Conservation (phyloP, 1,284 basidiomycete genomes). For the Rhizoctonia solani region DNA sequence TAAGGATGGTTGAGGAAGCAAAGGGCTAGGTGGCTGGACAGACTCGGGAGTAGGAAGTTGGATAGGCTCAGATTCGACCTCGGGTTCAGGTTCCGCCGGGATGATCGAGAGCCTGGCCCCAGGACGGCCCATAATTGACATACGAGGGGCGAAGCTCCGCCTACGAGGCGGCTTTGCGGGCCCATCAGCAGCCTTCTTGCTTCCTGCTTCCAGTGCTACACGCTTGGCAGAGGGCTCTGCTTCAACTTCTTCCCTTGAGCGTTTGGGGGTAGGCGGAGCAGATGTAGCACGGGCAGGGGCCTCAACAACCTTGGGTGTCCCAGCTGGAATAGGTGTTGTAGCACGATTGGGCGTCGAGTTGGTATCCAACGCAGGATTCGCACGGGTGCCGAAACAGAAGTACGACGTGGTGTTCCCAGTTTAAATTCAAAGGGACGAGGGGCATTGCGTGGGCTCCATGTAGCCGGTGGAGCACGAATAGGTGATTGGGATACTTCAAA, state of each 20-base stretch:
- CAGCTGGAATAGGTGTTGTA: slow-evolving; percentile 1
- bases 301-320: slow-evolving; percentile 5
- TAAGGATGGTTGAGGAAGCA: background rate
- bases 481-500: slow-evolving; percentile 13
- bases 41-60: background rate
- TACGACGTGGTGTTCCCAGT: slow-evolving; percentile 9
- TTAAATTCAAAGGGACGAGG: slow-evolving; percentile 16
- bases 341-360: slow-evolving; percentile 6
- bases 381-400: background rate
- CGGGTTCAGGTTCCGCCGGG: too few species aligned
- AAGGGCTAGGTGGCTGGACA: background rate
- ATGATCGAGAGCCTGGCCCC: too few species aligned
- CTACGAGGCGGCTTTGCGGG: slow-evolving; percentile 26
- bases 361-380: background rate
- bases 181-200: background rate
- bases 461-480: slow-evolving; percentile 1
- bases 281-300: slow-evolving; percentile 7
- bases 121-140: slow-evolving; percentile 1
- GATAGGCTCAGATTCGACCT: background rate
- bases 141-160: slow-evolving; percentile 18
- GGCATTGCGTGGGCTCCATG: slow-evolving; percentile 22
- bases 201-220: background rate
- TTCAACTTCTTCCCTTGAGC: background rate
- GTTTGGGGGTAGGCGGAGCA: slow-evolving; percentile 19
- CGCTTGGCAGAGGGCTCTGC: background rate